Evolutionary conservation across 495 filamentous ascomycete genomes (phyloP).

Genomic region (Hypoxylon lienhwacheense): DNA sequence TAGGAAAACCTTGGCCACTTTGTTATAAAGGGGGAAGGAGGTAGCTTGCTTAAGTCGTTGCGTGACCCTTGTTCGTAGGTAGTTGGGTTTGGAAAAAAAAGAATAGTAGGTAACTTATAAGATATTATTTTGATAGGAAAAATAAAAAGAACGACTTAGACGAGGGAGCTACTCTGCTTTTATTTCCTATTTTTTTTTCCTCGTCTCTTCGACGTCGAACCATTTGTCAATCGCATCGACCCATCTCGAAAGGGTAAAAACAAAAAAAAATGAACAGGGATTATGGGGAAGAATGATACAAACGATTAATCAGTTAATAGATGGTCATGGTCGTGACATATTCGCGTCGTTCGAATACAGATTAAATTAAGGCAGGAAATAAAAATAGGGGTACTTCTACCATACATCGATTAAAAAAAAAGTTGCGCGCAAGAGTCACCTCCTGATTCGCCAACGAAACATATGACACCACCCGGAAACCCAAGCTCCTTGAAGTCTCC

Average conservation of each 20-base stretch:
- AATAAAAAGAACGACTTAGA: background rate
- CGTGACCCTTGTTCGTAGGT: too few relatives aligned
- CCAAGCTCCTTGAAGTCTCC: conserved; percentile 29
- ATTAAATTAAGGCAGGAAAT: too few relatives aligned
- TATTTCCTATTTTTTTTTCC: conserved; percentile 22
- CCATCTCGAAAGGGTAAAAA: conserved; percentile 16
- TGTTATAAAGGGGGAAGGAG: background rate
- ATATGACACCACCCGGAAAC: conserved; percentile 32
- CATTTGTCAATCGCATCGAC: conserved; percentile 20
- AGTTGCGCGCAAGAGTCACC: too few relatives aligned
- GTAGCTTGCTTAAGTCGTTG: background rate
- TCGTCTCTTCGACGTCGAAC: conserved; percentile 28
- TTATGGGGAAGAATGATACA: too few relatives aligned
- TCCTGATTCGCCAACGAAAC: conserved; percentile 22
- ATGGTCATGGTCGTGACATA: too few relatives aligned
- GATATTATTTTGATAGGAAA: conserved; percentile 3
- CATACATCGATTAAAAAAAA: too few relatives aligned
- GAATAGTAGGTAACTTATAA: background rate
- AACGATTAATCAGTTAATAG: too few relatives aligned
- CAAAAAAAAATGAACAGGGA: background rate
- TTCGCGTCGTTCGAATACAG: too few relatives aligned
- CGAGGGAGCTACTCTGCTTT: conserved; percentile 18
- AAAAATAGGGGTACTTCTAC: conserved; percentile 13
- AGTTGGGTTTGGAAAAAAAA: background rate
- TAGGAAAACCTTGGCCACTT: conserved; percentile 1